Percentiles rank a stretch among this genome's conserved stretches.
Conservation (phyloP, 768 basidiomycete species). For the Rhizopogon vulgaris region DNA sequence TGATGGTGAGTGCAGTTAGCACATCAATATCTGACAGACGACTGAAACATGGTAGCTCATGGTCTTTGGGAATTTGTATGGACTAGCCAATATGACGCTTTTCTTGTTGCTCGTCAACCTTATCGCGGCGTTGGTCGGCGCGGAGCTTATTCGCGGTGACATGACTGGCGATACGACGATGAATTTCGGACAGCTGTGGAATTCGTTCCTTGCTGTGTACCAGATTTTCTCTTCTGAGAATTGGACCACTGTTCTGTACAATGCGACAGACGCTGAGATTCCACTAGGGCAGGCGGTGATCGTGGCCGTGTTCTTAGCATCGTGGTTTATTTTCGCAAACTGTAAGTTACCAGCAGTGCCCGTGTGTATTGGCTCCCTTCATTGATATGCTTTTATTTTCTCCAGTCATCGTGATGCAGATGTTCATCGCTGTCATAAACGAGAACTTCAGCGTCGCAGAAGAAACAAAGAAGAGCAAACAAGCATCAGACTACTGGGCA, state of each 20-base stretch:
- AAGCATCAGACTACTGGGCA: conserved; percentile 65
- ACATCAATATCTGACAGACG: conserved; percentile 1
- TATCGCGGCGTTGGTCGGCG: conserved; percentile 73
- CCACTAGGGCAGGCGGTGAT: conserved; percentile 64
- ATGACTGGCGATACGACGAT: conserved; percentile 44
- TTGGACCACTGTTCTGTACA: conserved; percentile 78
- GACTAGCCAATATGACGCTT: conserved; percentile 84
- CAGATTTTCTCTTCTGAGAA: conserved; percentile 91
- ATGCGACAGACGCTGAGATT: conserved; percentile 53
- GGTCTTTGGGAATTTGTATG: conserved; percentile 89
- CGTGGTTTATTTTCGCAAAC: conserved; percentile 89
- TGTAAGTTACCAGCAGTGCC: conserved; percentile 45
- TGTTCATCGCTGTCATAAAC: conserved; percentile 97
- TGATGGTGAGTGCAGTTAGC: conserved; percentile 51
- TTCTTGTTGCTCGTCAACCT: conserved; percentile 88
- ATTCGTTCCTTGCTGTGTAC: conserved; percentile 82
- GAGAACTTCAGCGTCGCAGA: conserved; percentile 94
- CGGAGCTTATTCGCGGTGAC: conserved; percentile 86
- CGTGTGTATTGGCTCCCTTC: not conserved
- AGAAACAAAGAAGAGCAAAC: conserved; percentile 78
- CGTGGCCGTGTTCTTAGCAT: conserved; percentile 63
- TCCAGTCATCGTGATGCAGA: conserved; percentile 83
- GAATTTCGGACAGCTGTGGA: conserved; percentile 80
- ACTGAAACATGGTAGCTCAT: conserved; percentile 46
- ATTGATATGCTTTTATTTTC: not conserved